Evolutionary conservation across 192 early-diverging fungal genomes (phyloP).

Genomic region (Martensiomyces pterosporus): DNA sequence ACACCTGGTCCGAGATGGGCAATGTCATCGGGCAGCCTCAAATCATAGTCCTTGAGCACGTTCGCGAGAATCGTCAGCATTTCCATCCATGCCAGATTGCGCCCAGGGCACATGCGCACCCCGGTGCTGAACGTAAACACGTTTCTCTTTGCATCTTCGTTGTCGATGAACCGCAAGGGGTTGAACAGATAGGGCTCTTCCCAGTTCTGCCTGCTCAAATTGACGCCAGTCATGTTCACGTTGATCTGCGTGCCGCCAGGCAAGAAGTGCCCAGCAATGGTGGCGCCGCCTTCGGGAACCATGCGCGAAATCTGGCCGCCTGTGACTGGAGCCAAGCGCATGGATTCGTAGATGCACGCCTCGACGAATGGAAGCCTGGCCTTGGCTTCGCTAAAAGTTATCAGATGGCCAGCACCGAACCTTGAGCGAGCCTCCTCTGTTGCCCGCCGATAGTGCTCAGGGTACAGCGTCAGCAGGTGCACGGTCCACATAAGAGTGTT

Average conservation of each 20-base stretch:
- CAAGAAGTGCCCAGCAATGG: constrained; percentile 19
- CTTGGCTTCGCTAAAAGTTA: constrained; percentile 27
- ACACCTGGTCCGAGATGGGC: constrained; percentile 12
- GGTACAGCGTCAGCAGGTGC: constrained; percentile 34
- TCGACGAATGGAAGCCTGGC: constrained; percentile 25
- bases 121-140: constrained; percentile 37
- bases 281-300: constrained; percentile 31
- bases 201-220: constrained; percentile 25
- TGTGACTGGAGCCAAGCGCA: constrained; percentile 35
- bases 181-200: constrained; percentile 22
- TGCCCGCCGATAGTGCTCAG: constrained; percentile 10
- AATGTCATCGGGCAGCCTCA: constrained; percentile 21
- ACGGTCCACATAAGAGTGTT: constrained; percentile 31
- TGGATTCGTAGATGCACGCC: constrained; percentile 34
- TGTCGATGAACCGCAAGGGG: constrained; percentile 17
- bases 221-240: constrained; percentile 24
- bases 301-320: constrained; percentile 30
- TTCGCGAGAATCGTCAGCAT: constrained; percentile 36
- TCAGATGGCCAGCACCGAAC: constrained; percentile 9
- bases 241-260: constrained; percentile 21
- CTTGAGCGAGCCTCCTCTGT: constrained; percentile 14
- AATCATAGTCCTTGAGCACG: constrained; percentile 35
- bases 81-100: constrained; percentile 40
- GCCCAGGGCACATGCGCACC: too few species aligned
- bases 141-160: too few species aligned